phyloP scores from a whole-genome alignment of 139 green algal species.

The Coccomyxa sp. region DNA sequence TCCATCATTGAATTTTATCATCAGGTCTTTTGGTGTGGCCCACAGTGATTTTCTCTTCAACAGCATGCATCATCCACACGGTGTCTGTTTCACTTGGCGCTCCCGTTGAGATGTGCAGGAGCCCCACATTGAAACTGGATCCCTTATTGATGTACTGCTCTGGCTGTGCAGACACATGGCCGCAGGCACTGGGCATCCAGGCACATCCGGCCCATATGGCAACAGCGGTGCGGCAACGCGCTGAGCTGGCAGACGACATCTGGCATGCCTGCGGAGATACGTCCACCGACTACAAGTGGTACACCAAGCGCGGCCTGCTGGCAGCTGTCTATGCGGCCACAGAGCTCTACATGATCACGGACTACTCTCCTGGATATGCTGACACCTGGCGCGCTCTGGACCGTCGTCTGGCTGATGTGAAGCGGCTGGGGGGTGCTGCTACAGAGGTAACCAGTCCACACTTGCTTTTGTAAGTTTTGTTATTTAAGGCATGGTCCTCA shows the following conservation, averaged over 20 bases:
- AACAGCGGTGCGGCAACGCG: constrained; percentile 34
- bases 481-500: no score
- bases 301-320: constrained; percentile 59
- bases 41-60: no score
- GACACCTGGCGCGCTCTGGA: constrained; percentile 72
- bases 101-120: no score
- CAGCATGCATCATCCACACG: no score
- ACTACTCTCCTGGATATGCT: constrained; percentile 55
- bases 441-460: constrained; percentile 1
- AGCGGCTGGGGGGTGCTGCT: constrained; percentile 15
- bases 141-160: no score
- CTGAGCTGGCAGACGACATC: constrained; percentile 46
- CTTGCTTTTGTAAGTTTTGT: no score
- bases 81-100: no score
- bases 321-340: constrained; percentile 50
- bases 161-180: constrained; percentile 33
- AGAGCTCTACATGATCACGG: constrained; percentile 78
- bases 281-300: constrained; percentile 62
- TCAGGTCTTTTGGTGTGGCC: no score
- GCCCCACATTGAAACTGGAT: no score
- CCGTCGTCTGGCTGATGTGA: constrained; percentile 34
- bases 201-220: constrained; percentile 36
- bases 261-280: constrained; percentile 59
- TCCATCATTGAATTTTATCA: no score
- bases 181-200: constrained; percentile 55